Evolutionary conservation across 352 stramenopile genomes (phyloP).

Genomic region (Blastocystis sp.): DNA sequence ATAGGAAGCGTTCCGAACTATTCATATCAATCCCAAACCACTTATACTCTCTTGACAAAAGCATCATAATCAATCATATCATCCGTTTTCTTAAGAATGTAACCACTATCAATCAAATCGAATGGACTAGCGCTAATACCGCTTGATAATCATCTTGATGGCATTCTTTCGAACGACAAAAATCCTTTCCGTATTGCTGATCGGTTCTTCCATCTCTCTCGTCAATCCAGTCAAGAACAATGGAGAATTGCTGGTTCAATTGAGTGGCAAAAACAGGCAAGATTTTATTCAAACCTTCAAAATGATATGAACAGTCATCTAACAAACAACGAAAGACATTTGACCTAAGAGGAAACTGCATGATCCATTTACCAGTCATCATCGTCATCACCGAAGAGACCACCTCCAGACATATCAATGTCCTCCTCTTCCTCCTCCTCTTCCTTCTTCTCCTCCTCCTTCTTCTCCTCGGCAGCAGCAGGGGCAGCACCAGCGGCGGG

Average conservation of each 20-base stretch:
- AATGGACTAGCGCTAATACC: neutral
- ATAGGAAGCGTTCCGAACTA: slow-evolving; percentile 46
- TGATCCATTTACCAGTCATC: slow-evolving; percentile 65
- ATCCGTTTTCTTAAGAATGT: slow-evolving; percentile 9
- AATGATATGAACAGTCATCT: neutral
- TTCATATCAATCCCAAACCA: neutral
- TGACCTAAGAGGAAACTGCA: slow-evolving; percentile 49
- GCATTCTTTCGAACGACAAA: slow-evolving; percentile 60
- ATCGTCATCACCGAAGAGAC: slow-evolving; percentile 65
- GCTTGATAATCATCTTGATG: slow-evolving; percentile 62
- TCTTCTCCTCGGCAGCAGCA: slow-evolving; percentile 62
- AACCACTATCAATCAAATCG: slow-evolving; percentile 6
- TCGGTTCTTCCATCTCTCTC: slow-evolving; percentile 48
- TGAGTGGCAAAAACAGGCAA: neutral
- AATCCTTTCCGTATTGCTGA: slow-evolving; percentile 44
- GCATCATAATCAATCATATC: slow-evolving; percentile 52
- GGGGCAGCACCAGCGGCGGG: slow-evolving; percentile 65
- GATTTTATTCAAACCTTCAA: too few species aligned
- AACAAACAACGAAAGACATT: slow-evolving; percentile 31
- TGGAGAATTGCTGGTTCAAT: slow-evolving; percentile 1
- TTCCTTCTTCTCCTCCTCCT: slow-evolving; percentile 66
- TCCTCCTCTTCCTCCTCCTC: slow-evolving; percentile 68
- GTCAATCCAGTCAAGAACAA: neutral
- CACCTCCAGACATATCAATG: slow-evolving; percentile 65
- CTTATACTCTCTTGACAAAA: slow-evolving; percentile 28